Evolutionary conservation across 768 basidiomycete genomes (phyloP).

Genomic region (Auricularia cornea): DNA sequence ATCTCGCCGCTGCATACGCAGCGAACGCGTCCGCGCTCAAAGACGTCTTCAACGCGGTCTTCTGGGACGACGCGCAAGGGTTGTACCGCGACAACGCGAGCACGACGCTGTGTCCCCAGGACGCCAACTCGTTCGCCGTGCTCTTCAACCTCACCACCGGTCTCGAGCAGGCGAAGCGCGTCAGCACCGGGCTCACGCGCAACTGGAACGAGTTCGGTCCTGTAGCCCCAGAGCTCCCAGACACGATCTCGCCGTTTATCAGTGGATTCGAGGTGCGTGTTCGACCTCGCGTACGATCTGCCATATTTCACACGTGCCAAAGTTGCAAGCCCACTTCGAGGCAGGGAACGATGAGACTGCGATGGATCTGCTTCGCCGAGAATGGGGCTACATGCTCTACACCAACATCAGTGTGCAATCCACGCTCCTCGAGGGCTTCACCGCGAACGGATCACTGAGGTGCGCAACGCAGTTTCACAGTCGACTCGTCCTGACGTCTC

Average conservation of each 20-base stretch:
- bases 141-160: conserved; percentile 43
- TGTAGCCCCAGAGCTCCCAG: conserved; percentile 47
- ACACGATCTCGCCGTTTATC: conserved; percentile 53
- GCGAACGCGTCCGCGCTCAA: conserved; percentile 43
- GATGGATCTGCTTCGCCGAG: conserved; percentile 43
- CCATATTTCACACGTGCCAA: neutral
- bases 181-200: conserved; percentile 39
- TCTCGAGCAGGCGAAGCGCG: conserved; percentile 25
- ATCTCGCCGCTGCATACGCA: conserved; percentile 31
- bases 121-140: conserved; percentile 51
- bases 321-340: conserved; percentile 53
- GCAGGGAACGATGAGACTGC: conserved; percentile 43
- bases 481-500: conserved; percentile 13
- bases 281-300: neutral
- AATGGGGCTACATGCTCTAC: conserved; percentile 55
- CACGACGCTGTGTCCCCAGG: conserved; percentile 46
- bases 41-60: conserved; percentile 37
- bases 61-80: conserved; percentile 41
- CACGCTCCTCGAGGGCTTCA: conserved; percentile 51
- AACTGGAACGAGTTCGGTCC: conserved; percentile 49
- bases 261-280: conserved; percentile 11
- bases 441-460: conserved; percentile 48
- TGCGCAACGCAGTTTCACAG: too few species aligned
- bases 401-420: conserved; percentile 48
- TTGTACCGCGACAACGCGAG: conserved; percentile 49